Percentiles rank a stretch among this genome's conserved stretches.
These are phyloP conservation scores for Penicillium parvum DNA, from an alignment of 495 filamentous ascomycete species.

Conservation along the genomic window DNA sequence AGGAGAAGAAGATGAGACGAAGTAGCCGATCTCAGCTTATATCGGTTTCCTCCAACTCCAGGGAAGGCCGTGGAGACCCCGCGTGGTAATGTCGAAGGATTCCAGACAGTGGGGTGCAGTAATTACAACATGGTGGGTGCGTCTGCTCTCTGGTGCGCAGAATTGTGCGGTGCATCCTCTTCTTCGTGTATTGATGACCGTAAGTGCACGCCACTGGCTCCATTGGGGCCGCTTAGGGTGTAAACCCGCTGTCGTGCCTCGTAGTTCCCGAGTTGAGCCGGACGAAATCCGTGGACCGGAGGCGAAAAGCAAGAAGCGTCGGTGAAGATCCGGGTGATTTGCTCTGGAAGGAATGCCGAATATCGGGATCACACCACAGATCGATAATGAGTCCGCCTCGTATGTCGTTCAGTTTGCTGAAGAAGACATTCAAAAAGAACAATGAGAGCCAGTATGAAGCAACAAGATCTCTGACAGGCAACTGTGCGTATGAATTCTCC, in stretches of 20 bases:
- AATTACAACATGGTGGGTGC: slow-evolving; percentile 4
- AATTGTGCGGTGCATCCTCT: background rate
- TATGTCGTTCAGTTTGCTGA: background rate
- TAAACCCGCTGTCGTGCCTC: background rate
- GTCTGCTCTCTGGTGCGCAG: background rate
- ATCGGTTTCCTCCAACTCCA: slow-evolving; percentile 1
- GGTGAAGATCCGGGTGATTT: background rate
- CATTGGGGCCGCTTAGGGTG: background rate
- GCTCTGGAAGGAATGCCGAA: background rate
- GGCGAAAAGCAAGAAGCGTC: background rate
- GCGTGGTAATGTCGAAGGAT: slow-evolving; percentile 2
- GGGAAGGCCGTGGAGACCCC: slow-evolving; percentile 7
- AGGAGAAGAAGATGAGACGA: background rate
- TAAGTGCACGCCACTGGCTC: background rate
- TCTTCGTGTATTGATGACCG: background rate
- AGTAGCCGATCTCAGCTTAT: background rate
- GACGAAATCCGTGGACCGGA: background rate
- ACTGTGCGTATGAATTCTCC: background rate
- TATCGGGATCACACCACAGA: background rate
- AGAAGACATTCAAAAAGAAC: too few species aligned
- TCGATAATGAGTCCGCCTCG: too few species aligned
- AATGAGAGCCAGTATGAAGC: too few species aligned
- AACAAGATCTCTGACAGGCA: too few species aligned
- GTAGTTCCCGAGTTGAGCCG: background rate
- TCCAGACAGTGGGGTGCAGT: background rate